Evolutionary conservation across 2,329 filamentous ascomycete genomes (phyloP).

Genomic region (Clarireedia homoeocarpa): DNA sequence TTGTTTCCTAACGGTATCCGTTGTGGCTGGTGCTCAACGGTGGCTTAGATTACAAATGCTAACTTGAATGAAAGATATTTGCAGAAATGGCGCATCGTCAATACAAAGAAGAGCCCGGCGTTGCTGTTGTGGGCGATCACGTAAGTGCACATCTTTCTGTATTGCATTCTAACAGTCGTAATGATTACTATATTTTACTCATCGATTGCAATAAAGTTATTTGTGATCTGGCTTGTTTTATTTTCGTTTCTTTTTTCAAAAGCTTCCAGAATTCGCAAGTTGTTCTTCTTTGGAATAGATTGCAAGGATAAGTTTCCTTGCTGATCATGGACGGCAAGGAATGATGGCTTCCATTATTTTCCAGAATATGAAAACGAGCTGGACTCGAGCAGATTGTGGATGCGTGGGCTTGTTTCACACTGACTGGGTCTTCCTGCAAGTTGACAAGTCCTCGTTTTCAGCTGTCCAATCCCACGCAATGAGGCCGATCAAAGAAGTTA

Average conservation of each 20-base stretch:
- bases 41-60: slow-evolving; percentile 15
- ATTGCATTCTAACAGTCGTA: slow-evolving; percentile 12
- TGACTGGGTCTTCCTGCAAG: slow-evolving; percentile 14
- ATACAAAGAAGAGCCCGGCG: slow-evolving; percentile 40
- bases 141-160: slow-evolving; percentile 32
- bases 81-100: slow-evolving; percentile 28
- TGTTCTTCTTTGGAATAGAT: slow-evolving; percentile 15
- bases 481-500: neutral
- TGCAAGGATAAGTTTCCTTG: slow-evolving; percentile 7
- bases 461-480: slow-evolving; percentile 25
- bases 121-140: slow-evolving; percentile 32
- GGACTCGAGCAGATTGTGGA: slow-evolving; percentile 14
- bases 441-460: slow-evolving; percentile 17
- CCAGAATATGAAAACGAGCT: slow-evolving; percentile 21
- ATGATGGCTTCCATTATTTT: slow-evolving; percentile 24
- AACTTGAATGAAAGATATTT: slow-evolving; percentile 11
- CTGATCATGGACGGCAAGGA: slow-evolving; percentile 1
- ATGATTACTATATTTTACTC: neutral
- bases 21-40: slow-evolving; percentile 11
- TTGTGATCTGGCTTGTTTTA: neutral
- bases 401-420: slow-evolving; percentile 24
- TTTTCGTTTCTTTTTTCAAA: neutral
- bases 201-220: slow-evolving; percentile 3
- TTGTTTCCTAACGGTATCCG: neutral
- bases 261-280: slow-evolving; percentile 19